phyloP scores from a whole-genome alignment of 2,329 filamentous ascomycete genomes.

The Aureobasidium sp. region DNA sequence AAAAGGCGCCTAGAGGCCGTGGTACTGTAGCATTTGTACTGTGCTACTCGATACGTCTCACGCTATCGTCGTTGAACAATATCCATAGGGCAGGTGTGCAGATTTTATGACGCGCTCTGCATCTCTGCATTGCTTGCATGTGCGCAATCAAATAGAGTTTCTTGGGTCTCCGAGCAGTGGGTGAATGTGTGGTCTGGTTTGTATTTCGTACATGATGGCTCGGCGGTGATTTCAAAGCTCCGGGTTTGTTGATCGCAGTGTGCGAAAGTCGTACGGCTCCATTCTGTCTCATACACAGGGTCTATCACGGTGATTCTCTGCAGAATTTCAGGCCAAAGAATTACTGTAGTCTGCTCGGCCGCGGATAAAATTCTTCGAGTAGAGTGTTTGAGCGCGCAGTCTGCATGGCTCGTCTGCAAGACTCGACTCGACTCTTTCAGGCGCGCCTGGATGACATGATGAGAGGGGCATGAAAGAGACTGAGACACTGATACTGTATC shows the following conservation, averaged over 20 bases:
- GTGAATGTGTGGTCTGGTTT: not conserved
- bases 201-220: not conserved
- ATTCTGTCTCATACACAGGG: not conserved
- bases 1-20: slow-evolving; percentile 5
- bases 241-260: not conserved
- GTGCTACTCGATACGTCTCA: not conserved
- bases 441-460: not conserved
- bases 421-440: not conserved
- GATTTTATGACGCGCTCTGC: slow-evolving; percentile 2
- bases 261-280: not conserved
- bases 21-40: slow-evolving; percentile 12
- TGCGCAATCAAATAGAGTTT: not conserved
- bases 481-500: slow-evolving; percentile 8
- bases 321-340: not conserved
- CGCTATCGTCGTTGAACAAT: slow-evolving; percentile 3
- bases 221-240: not conserved
- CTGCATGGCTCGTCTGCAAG: not conserved
- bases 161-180: not conserved
- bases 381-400: not conserved
- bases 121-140: slow-evolving; percentile 12
- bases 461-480: not conserved
- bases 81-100: slow-evolving; percentile 6
- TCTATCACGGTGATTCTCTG: not conserved
- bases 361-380: not conserved
- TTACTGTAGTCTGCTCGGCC: not conserved